Percentiles rank a stretch among this genome's conserved stretches.
Conservation (phyloP, 2,329 filamentous ascomycete species). For the Dothistroma pini region DNA sequence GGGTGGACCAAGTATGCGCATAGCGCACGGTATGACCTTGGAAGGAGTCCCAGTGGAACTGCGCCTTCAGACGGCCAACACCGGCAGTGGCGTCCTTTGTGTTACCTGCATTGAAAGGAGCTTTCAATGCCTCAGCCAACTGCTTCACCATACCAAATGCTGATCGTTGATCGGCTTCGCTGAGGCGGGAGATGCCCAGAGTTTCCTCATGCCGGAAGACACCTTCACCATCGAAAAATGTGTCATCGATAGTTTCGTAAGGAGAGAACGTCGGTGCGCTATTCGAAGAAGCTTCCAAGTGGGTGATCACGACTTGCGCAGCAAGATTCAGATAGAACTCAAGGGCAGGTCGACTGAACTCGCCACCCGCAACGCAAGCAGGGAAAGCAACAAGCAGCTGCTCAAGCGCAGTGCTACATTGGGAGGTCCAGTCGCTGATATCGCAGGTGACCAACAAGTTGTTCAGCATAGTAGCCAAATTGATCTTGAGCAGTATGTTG, state of each 20-base stretch:
- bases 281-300: conserved; percentile 18
- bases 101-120: conserved; percentile 11
- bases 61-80: conserved; percentile 41
- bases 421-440: conserved; percentile 26
- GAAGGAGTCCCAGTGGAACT: conserved; percentile 52
- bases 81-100: conserved; percentile 35
- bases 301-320: conserved; percentile 28
- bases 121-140: conserved; percentile 15
- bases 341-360: conserved; percentile 18
- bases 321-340: conserved; percentile 26
- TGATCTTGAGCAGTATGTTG: conserved; percentile 43
- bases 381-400: conserved; percentile 25
- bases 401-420: conserved; percentile 29
- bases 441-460: conserved; percentile 34
- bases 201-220: conserved; percentile 15
- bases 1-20: conserved; percentile 27
- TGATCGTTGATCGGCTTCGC: conserved; percentile 12
- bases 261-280: conserved; percentile 3
- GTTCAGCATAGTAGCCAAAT: conserved; percentile 43
- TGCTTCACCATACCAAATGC: conserved; percentile 19
- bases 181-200: conserved; percentile 10
- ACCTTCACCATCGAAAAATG: conserved; percentile 26
- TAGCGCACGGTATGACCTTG: conserved; percentile 35
- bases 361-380: conserved; percentile 23
- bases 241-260: background rate